Evolutionary conservation across 352 stramenopile genomes (phyloP).

Genomic region (Globisporangium lucens): DNA sequence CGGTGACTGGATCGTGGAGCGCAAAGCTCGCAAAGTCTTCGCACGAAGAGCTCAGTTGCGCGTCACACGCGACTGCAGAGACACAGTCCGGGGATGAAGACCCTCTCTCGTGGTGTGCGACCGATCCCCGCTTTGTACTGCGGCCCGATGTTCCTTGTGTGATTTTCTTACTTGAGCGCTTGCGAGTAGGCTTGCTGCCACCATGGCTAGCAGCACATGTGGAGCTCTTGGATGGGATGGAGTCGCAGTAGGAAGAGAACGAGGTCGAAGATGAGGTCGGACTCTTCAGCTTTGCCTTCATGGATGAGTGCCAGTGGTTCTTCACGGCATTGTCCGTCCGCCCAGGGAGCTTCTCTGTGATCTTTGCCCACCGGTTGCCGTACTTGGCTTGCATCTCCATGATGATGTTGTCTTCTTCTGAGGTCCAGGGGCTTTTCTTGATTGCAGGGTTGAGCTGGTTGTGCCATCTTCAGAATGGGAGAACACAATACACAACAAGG

Average conservation of each 20-base stretch:
- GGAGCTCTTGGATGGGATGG: neutral
- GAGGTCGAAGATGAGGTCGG: neutral
- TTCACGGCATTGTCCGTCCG: slow-evolving; percentile 97
- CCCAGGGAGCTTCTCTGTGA: slow-evolving; percentile 94
- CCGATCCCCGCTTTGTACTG: slow-evolving; percentile 4
- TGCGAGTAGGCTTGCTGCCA: neutral
- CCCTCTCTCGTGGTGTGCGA: slow-evolving; percentile 13
- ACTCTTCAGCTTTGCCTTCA: slow-evolving; percentile 56
- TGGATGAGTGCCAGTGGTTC: slow-evolving; percentile 94
- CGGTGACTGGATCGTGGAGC: slow-evolving; percentile 11
- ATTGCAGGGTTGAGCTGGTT: slow-evolving; percentile 83
- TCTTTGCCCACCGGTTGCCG: slow-evolving; percentile 98
- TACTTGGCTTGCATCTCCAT: slow-evolving; percentile 74
- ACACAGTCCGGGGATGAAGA: slow-evolving; percentile 20
- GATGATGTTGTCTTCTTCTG: slow-evolving; percentile 86
- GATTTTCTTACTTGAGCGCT: slow-evolving; percentile 17
- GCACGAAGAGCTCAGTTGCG: slow-evolving; percentile 1
- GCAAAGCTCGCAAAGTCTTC: slow-evolving; percentile 19
- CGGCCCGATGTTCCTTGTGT: neutral
- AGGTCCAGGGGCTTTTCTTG: slow-evolving; percentile 74
- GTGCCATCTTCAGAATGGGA: slow-evolving; percentile 56
- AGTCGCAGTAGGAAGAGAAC: neutral
- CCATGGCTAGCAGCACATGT: neutral
- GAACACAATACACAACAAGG: neutral
- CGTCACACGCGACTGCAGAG: slow-evolving; percentile 6